Evolutionary conservation across 352 stramenopile genomes (phyloP).

Genomic region (Phytophthora multivora): DNA sequence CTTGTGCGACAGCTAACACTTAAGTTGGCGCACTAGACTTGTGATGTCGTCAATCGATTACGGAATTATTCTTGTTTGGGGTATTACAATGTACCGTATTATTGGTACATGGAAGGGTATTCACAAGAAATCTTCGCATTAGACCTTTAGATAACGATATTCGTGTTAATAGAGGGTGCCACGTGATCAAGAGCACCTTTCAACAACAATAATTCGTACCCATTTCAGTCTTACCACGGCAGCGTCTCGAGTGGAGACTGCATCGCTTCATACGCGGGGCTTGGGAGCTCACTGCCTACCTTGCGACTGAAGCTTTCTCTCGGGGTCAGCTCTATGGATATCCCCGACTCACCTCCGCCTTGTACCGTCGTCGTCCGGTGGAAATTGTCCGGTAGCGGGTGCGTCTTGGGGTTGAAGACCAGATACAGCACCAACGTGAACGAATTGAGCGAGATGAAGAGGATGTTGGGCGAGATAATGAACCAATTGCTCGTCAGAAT

Average conservation of each 20-base stretch:
- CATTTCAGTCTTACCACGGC: constrained; percentile 7
- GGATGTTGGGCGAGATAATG: constrained; percentile 33
- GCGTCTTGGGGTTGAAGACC: constrained; percentile 33
- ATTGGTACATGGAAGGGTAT: neutral
- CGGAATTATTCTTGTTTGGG: neutral
- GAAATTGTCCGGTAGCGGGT: constrained; percentile 20
- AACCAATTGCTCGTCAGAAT: constrained; percentile 38
- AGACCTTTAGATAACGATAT: neutral
- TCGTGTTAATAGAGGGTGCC: neutral
- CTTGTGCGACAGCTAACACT: neutral
- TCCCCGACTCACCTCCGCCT: neutral
- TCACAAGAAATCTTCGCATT: neutral
- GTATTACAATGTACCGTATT: neutral
- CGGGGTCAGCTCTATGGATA: constrained; percentile 15
- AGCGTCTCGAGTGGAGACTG: constrained; percentile 10
- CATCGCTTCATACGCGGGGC: constrained; percentile 17
- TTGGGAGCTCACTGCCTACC: neutral
- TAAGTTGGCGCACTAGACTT: neutral
- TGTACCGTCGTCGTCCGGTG: neutral
- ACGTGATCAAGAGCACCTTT: constrained; percentile 3
- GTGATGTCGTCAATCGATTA: neutral
- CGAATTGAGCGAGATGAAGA: constrained; percentile 35
- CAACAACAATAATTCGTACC: neutral
- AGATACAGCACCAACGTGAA: constrained; percentile 34
- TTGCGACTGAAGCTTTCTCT: constrained; percentile 17